phyloP scores from a whole-genome alignment of 805 yeast species.

The Cyberlindnera galapagoensis region DNA sequence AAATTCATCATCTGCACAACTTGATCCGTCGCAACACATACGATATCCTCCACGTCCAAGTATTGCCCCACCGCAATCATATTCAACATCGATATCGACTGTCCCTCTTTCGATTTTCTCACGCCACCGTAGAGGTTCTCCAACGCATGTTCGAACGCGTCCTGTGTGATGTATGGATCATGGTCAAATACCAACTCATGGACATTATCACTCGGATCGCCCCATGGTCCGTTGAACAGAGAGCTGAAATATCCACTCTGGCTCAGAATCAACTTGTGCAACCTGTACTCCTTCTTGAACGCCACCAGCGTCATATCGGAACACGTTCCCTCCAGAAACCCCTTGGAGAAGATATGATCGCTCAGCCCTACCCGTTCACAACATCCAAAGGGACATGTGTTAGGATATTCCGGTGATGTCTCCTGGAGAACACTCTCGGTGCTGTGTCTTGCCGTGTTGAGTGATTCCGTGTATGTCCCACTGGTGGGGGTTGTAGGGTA shows the following conservation, averaged over 20 bases:
- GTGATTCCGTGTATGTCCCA: too few species aligned
- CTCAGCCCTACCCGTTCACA: conserved; percentile 20
- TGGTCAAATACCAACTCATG: conserved; percentile 32
- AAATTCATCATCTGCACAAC: conserved; percentile 31
- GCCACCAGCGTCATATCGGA: conserved; percentile 43
- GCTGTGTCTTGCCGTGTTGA: too few species aligned
- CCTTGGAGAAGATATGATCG: conserved; percentile 31
- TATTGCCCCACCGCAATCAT: conserved; percentile 47
- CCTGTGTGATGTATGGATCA: conserved; percentile 35
- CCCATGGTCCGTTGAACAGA: conserved; percentile 40
- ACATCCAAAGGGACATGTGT: conserved; percentile 25
- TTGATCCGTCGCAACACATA: conserved; percentile 35
- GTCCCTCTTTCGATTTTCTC: conserved; percentile 26
- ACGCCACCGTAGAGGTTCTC: conserved; percentile 40
- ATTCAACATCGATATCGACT: conserved; percentile 27
- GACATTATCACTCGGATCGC: conserved; percentile 16
- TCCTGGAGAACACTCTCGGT: too few species aligned
- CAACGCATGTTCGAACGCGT: conserved; percentile 43
- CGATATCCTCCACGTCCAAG: conserved; percentile 39
- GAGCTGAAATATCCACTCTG: conserved; percentile 42
- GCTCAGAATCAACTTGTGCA: conserved; percentile 40
- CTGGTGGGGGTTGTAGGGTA: too few species aligned
- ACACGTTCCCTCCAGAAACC: conserved; percentile 39
- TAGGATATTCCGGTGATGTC: too few species aligned
- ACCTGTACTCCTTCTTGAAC: conserved; percentile 36